phyloP scores from a whole-genome alignment of 2,329 filamentous ascomycete species.

The Rhinocladiella similis region DNA sequence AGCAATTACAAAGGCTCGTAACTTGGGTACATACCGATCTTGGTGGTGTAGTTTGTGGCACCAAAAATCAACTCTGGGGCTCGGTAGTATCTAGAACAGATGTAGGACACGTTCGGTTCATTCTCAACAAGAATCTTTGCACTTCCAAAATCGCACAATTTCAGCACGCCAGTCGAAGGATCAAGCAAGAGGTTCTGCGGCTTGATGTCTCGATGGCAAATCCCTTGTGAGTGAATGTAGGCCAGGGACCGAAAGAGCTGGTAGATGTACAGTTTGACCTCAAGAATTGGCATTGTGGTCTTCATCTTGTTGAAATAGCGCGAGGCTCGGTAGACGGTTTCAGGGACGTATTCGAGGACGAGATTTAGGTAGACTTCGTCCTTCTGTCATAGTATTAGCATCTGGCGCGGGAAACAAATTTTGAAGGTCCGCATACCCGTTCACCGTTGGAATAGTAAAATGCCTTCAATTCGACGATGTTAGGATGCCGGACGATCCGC shows the following conservation, averaged over 20 bases:
- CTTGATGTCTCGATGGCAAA: conserved; percentile 99
- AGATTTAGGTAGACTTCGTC: conserved; percentile 99
- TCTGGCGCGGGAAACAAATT: background rate
- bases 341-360: conserved; percentile 95
- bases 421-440: conserved; percentile 63
- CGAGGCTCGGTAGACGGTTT: conserved; percentile 96
- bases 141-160: conserved; percentile 98
- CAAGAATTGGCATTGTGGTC: conserved; percentile 97
- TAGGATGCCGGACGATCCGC: conserved; percentile 97
- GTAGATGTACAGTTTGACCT: conserved; percentile 99
- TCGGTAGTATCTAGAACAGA: conserved; percentile 98
- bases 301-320: conserved; percentile 99
- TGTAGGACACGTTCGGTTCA: conserved; percentile 98
- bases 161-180: conserved; percentile 84
- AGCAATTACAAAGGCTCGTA: background rate
- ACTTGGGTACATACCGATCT: conserved; percentile 74
- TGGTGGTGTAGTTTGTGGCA: conserved; percentile 98
- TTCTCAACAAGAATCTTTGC: conserved; percentile 98
- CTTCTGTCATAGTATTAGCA: conserved; percentile 58
- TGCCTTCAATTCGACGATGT: conserved; percentile 97
- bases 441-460: conserved; percentile 99
- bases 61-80: conserved; percentile 98
- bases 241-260: conserved; percentile 97
- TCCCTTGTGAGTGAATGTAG: conserved; percentile 98
- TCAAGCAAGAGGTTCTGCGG: conserved; percentile 96